Base-by-base conservation (phyloP, 176 grass and related monocot genomes). In the Thinopyrum elongatum region DNA sequence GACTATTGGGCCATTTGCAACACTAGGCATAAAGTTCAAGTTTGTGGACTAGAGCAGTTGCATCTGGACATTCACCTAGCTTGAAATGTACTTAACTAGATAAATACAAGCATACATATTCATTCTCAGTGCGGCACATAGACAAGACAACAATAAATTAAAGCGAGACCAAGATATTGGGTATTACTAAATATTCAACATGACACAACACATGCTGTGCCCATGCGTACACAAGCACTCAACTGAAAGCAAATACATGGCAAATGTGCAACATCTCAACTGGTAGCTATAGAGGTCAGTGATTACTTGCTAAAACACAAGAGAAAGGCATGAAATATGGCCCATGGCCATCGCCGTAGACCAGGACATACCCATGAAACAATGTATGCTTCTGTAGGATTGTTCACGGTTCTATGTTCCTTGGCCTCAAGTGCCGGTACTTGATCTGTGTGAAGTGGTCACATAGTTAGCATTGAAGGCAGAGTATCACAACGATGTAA, bases 321-420 rank as follows among this genome's bases (percentile, higher is more conserved):
- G 8, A 61, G 21, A 65, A 13, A 22, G 35, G 30, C 23, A 57
- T 71, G 73, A 74, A 91, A 80, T 90, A 67, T 28, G 8, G 85
- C 33, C 49, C 44, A 80, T 75, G 57, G 17, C 42, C 38, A 35
- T 21, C 6, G 53, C 23, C 3, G 38, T 66, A 70, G 35, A 86
- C 76, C 47, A 65, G 71, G 67, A 75, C 90, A 73, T 89, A 95
- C 96, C 96, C 91, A 87, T 63, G 90, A 94, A 90, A 95, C 47
- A 79, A 98, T 98, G 73, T 86, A 84, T 55, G 93, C 88, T 87
- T 98, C 96, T 65, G 70, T 70, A 87, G 92, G 92, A 89, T 95
- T 98, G 72, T 89, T 95, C 69, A 94, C 84, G 62, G 84, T 81
- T 87, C 80, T 95, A 60, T 87, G 84, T 67, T 92, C 91, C 86